A percentile compares a stretch with the other conserved stretches of the same genome.
phyloP scores from a whole-genome alignment of 306 rosid species.

The Mimosa bimucronata region DNA sequence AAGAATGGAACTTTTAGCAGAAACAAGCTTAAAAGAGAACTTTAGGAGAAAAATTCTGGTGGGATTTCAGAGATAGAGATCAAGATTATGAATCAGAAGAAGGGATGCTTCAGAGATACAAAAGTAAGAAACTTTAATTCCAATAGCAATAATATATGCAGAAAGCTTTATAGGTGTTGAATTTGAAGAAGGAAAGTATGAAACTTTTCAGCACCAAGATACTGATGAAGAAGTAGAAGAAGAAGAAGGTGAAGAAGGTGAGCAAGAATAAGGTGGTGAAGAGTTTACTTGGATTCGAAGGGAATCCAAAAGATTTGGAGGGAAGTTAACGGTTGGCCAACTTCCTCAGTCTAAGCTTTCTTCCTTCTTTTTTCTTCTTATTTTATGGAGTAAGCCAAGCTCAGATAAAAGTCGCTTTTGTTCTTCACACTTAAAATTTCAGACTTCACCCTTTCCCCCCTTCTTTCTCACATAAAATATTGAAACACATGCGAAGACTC shows the following conservation, averaged over 20 bases:
- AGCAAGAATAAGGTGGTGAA: conserved; percentile 63
- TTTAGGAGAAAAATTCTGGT: not conserved
- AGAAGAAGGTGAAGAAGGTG: conserved; percentile 76
- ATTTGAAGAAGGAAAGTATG: conserved; percentile 4
- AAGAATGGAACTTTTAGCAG: conserved; percentile 10
- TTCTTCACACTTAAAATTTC: conserved; percentile 41
- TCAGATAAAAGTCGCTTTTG: conserved; percentile 46
- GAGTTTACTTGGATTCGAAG: conserved; percentile 79
- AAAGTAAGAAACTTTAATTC: conserved; percentile 17
- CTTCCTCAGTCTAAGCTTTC: conserved; percentile 50
- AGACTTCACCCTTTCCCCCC: conserved; percentile 24
- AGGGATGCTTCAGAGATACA: not conserved
- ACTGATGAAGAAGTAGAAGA: not conserved
- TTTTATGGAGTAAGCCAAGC: conserved; percentile 69
- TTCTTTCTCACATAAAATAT: conserved; percentile 35
- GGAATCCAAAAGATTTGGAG: conserved; percentile 67
- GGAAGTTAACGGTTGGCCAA: conserved; percentile 91
- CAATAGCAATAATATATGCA: not conserved
- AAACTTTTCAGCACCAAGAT: not conserved
- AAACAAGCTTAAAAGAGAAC: conserved; percentile 4
- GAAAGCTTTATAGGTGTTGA: not conserved
- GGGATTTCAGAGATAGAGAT: conserved; percentile 16
- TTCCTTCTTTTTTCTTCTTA: not conserved
- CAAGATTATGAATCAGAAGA: conserved; percentile 35
- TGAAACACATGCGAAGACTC: conserved; percentile 41